Conservation (phyloP, 345 rosid genomes). For the Angophora floribunda region DNA sequence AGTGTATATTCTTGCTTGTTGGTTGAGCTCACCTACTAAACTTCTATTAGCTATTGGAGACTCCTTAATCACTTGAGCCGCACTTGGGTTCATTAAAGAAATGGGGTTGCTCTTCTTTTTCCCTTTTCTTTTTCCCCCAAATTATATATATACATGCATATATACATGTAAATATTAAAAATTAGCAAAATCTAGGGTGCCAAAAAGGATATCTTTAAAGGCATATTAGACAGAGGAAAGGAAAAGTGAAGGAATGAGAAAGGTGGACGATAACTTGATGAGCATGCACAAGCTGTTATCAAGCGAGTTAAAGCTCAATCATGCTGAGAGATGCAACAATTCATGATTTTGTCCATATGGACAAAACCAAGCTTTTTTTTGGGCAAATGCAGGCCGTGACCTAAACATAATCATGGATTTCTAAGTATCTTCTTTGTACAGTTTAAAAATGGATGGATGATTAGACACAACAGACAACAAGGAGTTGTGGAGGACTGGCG, state of each 20-base stretch:
- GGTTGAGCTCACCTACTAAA: background rate
- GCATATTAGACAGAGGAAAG: accelerated
- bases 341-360: background rate
- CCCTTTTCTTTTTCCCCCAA: background rate
- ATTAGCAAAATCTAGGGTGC: background rate
- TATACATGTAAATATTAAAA: background rate
- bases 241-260: background rate
- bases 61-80: background rate
- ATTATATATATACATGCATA: background rate
- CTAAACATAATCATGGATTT: background rate
- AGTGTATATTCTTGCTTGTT: background rate
- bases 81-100: background rate
- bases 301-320: background rate
- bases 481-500: background rate
- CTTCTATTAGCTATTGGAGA: background rate
- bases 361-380: background rate
- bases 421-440: background rate
- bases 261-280: background rate
- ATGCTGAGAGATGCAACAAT: background rate
- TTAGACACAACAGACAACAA: background rate
- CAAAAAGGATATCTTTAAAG: background rate
- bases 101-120: background rate
- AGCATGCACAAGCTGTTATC: background rate
- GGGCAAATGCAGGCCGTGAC: background rate
- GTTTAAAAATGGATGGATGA: background rate